Percentiles rank a stretch among this genome's conserved stretches.
Conservation (phyloP, 2,329 filamentous ascomycete species). For the Mycocentrospora acerina region DNA sequence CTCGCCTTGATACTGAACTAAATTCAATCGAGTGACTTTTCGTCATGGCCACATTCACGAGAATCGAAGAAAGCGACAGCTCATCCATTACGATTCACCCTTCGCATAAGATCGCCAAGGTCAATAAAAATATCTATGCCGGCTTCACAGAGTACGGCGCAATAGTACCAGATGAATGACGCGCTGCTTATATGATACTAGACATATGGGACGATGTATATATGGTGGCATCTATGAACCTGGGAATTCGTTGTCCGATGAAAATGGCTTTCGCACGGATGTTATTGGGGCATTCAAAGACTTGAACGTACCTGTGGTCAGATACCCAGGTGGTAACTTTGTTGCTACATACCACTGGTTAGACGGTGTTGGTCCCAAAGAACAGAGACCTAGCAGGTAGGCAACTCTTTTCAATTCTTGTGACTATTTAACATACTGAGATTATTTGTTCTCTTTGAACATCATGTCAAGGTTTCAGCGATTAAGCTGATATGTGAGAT, state of each 20-base stretch:
- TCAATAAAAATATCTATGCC: slow-evolving; percentile 79
- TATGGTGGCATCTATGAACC: slow-evolving; percentile 86
- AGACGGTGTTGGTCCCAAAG: slow-evolving; percentile 74
- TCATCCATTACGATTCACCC: slow-evolving; percentile 68
- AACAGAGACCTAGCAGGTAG: slow-evolving; percentile 63
- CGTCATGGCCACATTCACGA: slow-evolving; percentile 72
- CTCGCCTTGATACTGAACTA: no score
- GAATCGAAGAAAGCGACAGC: slow-evolving; percentile 60
- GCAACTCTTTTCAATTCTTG: slow-evolving; percentile 1
- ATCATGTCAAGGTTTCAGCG: background rate
- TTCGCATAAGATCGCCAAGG: slow-evolving; percentile 66
- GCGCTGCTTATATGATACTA: slow-evolving; percentile 41
- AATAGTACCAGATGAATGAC: slow-evolving; percentile 4
- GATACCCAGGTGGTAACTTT: slow-evolving; percentile 85
- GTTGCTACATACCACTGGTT: slow-evolving; percentile 83
- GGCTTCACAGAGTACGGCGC: slow-evolving; percentile 75
- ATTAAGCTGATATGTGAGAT: slow-evolving; percentile 9
- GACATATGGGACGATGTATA: slow-evolving; percentile 87
- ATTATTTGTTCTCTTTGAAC: background rate
- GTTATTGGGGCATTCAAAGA: slow-evolving; percentile 74
- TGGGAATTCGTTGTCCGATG: slow-evolving; percentile 69
- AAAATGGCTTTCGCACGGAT: slow-evolving; percentile 70
- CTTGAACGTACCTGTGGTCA: slow-evolving; percentile 72
- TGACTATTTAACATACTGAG: background rate
- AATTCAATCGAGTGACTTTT: background rate